Percentiles rank a stretch among this genome's conserved stretches.
These are phyloP conservation scores for Thielaviopsis populi DNA, from an alignment of 2,329 filamentous ascomycete species.

Conservation along the genomic window DNA sequence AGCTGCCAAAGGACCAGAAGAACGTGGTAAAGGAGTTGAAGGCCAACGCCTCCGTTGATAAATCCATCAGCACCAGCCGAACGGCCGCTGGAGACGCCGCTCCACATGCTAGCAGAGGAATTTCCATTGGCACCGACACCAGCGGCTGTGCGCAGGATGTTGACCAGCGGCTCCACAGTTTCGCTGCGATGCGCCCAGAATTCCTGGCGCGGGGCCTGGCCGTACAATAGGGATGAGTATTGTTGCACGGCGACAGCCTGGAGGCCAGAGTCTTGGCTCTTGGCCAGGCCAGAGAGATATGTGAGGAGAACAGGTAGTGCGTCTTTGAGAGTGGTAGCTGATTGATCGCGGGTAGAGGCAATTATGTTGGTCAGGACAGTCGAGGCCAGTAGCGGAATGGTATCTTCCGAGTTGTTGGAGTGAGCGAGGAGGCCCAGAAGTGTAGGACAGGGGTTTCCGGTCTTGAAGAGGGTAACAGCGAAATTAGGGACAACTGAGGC, in stretches of 20 bases:
- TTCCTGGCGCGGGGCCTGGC: constrained; percentile 54
- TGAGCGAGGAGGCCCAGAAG: constrained; percentile 72
- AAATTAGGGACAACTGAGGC: constrained; percentile 61
- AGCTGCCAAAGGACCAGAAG: constrained; percentile 91
- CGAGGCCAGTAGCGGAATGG: constrained; percentile 78
- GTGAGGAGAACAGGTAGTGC: constrained; percentile 70
- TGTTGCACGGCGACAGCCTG: constrained; percentile 93
- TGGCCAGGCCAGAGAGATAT: constrained; percentile 72
- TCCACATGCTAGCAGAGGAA: constrained; percentile 47
- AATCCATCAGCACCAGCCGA: constrained; percentile 47
- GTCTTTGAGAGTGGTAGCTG: constrained; percentile 51
- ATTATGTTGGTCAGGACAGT: constrained; percentile 73
- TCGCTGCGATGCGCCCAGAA: constrained; percentile 89
- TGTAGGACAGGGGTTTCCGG: constrained; percentile 64
- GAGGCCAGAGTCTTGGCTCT: constrained; percentile 72
- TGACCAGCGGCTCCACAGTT: constrained; percentile 66
- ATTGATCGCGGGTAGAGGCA: constrained; percentile 47
- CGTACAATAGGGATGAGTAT: constrained; percentile 72
- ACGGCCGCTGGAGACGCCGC: constrained; percentile 36
- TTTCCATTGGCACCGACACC: constrained; percentile 52
- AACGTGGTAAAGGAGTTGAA: constrained; percentile 89
- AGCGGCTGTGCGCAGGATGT: constrained; percentile 67
- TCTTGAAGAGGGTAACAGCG: constrained; percentile 58
- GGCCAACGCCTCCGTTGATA: constrained; percentile 66
- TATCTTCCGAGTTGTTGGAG: constrained; percentile 57